Percentiles rank a stretch among this genome's conserved stretches.
Evolutionary conservation across 2,329 filamentous ascomycete genomes (phyloP).

Genomic region (Colletotrichum sp.): DNA sequence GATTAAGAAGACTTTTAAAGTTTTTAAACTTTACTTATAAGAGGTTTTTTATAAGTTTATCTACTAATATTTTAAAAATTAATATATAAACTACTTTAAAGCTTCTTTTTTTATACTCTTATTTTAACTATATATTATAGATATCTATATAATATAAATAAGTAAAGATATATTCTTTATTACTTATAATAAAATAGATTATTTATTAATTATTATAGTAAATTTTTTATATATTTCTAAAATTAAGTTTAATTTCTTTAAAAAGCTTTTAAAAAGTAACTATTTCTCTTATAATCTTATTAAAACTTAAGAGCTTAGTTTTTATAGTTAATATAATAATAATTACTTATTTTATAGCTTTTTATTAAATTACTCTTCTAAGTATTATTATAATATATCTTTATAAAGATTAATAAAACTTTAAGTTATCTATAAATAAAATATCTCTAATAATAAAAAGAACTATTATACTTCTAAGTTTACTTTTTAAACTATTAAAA

Average conservation of each 20-base stretch:
- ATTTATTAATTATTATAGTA: not conserved
- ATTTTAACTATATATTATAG: no score
- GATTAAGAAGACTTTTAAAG: no score
- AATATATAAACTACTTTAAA: no score
- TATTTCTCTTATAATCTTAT: not conserved
- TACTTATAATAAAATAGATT: not conserved
- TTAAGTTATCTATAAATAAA: not conserved
- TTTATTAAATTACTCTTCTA: not conserved
- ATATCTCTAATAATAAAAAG: no score
- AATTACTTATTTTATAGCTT: not conserved
- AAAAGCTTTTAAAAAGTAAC: not conserved
- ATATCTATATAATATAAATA: not conserved
- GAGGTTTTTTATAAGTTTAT: no score
- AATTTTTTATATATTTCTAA: not conserved
- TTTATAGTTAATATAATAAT: not conserved
- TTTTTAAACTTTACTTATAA: no score
- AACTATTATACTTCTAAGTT: accelerated
- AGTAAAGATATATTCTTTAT: not conserved
- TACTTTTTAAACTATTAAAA: no score
- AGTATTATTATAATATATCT: not conserved
- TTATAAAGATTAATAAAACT: not conserved
- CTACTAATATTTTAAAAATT: no score
- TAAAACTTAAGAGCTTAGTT: no score
- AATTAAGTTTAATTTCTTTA: not conserved
- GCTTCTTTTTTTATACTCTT: no score